Evolutionary conservation across 1,284 basidiomycete genomes (phyloP), one percentile per base, ranked within the genome.

Genomic region (Dichomitus squalens): DNA sequence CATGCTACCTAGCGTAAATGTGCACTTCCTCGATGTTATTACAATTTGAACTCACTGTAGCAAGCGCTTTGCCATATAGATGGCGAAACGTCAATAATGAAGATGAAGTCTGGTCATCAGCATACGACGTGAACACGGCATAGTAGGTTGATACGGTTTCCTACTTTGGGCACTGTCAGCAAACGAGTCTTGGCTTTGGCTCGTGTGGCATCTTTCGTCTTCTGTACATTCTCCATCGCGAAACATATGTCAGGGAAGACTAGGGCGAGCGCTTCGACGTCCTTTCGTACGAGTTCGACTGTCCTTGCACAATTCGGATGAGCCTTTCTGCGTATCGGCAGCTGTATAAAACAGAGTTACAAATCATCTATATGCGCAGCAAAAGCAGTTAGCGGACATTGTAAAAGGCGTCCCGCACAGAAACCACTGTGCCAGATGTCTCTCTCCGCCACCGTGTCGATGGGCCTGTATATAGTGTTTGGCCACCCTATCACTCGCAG

Each of bases 351-450:
- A 4, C 14, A 12, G 3, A 14, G 25, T 21, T 27, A 20, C 29
- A 33, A 27, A 11, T 23, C 52, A 41, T 53, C 41, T 52, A 53
- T 51, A 56, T 35, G 31, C 46, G 38, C 46, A 56, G 47, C 51
- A 16, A 44, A 39, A 7, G 11, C 46, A 23, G 44, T 51, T 46
- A 16, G 73, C 84, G 46, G 62, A 93, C 92, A 67, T 90, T 93
- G 68, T 89, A 90, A 70, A 95, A 97, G 4, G 90, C 85, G 68
- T 96, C 95, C 20, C 91, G 85, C 36, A 96, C 79, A 64, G 82
- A 86, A 38, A 95, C 86, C 9, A 84, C 86, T 3, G 94, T 96
- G 4, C 95, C 95, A 5, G 82, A 73, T 2, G 77, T 73, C 68
- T 90, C 86, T 67, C 86, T 77, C 60, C 81, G 77, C 90, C 89